phyloP scores from a whole-genome alignment of 441 rosid species.

The Croton laevigatus region DNA sequence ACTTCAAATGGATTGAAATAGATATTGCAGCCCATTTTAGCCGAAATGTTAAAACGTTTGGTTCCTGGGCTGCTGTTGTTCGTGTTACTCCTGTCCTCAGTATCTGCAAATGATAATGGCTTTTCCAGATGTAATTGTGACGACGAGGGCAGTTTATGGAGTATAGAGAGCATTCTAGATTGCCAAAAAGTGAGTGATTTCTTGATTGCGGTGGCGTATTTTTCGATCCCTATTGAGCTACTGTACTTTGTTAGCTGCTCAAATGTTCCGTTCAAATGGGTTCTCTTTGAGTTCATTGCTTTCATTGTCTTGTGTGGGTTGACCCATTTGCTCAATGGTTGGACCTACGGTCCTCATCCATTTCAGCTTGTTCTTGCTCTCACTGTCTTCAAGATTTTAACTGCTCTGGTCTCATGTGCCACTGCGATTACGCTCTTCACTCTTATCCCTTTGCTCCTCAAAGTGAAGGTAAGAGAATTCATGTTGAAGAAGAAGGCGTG shows the following conservation, averaged over 20 bases:
- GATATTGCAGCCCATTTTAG: conserved; percentile 31
- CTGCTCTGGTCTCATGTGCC: conserved; percentile 94
- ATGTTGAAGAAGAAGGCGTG: conserved; percentile 86
- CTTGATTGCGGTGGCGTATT: conserved; percentile 94
- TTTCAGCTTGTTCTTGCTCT: conserved; percentile 86
- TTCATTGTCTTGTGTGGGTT: conserved; percentile 95
- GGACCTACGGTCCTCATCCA: conserved; percentile 80
- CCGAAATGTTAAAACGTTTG: conserved; percentile 51
- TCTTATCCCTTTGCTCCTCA: conserved; percentile 84
- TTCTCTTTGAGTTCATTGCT: conserved; percentile 85
- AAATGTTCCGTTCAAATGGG: conserved; percentile 95
- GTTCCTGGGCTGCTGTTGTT: conserved; percentile 54
- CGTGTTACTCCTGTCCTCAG: conserved; percentile 35
- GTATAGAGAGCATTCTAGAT: conserved; percentile 70
- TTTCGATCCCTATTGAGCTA: conserved; percentile 89
- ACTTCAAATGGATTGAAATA: conserved; percentile 37
- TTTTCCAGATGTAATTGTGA: conserved; percentile 75
- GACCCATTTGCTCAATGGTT: conserved; percentile 95
- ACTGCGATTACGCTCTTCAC: conserved; percentile 90
- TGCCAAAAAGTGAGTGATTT: conserved; percentile 87
- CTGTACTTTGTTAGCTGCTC: conserved; percentile 97
- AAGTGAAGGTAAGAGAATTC: conserved; percentile 90
- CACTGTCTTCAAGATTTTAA: conserved; percentile 85
- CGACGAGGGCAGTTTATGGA: conserved; percentile 81
- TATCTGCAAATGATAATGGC: conserved; percentile 45